Evolutionary conservation across 2,329 filamentous ascomycete genomes (phyloP).

Genomic region (Hypoxylon sp.): DNA sequence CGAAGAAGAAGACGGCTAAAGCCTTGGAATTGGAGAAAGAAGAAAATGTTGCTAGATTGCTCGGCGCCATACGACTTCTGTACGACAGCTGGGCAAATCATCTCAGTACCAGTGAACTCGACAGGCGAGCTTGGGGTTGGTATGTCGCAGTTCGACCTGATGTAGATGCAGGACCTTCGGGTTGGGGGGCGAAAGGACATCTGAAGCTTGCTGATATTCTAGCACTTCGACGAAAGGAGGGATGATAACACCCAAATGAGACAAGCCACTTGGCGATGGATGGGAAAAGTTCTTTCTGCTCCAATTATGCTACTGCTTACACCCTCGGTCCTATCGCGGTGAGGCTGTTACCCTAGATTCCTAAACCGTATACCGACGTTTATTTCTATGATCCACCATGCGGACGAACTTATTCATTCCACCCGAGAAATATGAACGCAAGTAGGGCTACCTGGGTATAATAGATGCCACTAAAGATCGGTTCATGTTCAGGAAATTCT

Average conservation of each 20-base stretch:
- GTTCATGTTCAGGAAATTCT: background rate
- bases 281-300: background rate
- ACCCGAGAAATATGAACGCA: background rate
- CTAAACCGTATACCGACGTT: conserved; percentile 15
- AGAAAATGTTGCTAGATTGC: conserved; percentile 74
- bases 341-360: conserved; percentile 3
- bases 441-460: background rate
- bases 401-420: background rate
- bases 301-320: background rate
- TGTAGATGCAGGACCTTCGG: conserved; percentile 77
- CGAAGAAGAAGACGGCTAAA: conserved; percentile 66
- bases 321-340: background rate
- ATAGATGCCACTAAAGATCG: background rate
- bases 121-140: conserved; percentile 84
- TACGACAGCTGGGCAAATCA: conserved; percentile 80
- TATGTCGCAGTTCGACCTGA: conserved; percentile 82
- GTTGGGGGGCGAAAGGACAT: conserved; percentile 85
- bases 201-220: conserved; percentile 77
- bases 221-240: conserved; percentile 62
- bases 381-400: background rate
- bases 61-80: conserved; percentile 78
- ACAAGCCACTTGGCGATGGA: background rate
- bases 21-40: conserved; percentile 71
- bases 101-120: conserved; percentile 74
- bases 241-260: conserved; percentile 19